Base-by-base conservation (phyloP, 371 early-diverging fungal genomes). In the Funneliformis caledonium region DNA sequence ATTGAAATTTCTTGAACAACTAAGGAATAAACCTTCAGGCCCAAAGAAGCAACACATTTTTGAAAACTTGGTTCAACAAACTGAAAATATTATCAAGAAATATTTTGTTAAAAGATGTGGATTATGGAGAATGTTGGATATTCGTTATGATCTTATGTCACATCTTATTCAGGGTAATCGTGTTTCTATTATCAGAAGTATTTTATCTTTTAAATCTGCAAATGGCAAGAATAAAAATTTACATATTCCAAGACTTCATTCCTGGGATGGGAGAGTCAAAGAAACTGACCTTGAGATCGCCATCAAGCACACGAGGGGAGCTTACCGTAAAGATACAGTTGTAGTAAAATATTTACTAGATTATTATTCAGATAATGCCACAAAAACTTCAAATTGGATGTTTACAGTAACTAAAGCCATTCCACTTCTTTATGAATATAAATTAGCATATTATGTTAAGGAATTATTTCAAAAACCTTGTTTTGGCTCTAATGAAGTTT, bases 311-410 rank as follows among this genome's bases (percentile, higher is more conserved):
- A 68, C 37, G 14, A 2, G 19, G 12, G 43, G 19, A 37, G 19
- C 19, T 42, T 19, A 42, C 14, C 12, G 19, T 14, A 72, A 48
- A 48, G 43, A 69, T 45, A n/a, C 42, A 4, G n/a, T 50, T 6
- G 22, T 72, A 4, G n/a, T 72, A 5, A 52, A 72, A 48, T 60
- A 59, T 60, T 42, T 75, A 37, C 19, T 75, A 22, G 60, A 75
- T 42, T 75, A 75, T 75, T 75, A 60, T 60, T 14, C 60, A 2
- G 19, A 43, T 42, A 75, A 75, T 60, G 75, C 43, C 16, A 14
- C 16, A 31, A 42, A 61, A 1, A 56, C 31, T 75, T 12, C 26
- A 33, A 59, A 59, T 14, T 75, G 75, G 75, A 60, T 75, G 75
- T 42, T 52, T 19, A 75, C 75, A 4, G 42, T 75, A 4, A 0